Evolutionary conservation across 805 yeast genomes (phyloP), one percentile per base, ranked within the genome.

Genomic region (Lachancea dasiensis): DNA sequence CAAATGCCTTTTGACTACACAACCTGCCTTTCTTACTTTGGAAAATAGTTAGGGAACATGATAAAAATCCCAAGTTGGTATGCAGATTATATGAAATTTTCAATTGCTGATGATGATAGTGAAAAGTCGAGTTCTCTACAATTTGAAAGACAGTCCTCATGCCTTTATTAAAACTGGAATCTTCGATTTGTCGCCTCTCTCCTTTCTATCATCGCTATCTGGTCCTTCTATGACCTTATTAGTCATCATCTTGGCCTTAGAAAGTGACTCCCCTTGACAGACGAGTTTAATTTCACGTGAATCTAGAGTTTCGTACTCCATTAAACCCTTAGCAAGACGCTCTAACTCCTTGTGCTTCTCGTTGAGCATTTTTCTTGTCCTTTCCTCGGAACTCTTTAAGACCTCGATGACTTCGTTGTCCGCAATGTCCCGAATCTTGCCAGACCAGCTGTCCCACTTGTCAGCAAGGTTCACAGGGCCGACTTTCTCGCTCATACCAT

Each of bases 361-460:
- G 15, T 62, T 59, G 46, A 92, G 69, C 59, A 90, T 50, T 36
- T 65, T 60, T 49, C 92, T 73, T 1, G 97, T 81, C 59, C 98
- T 77, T 30, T 72, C 70, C 59, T 89, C 97, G 18, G 95, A 79
- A 5, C 69, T 77, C 39, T 83, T 69, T 46, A 92, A 70, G 44
- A 85, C 65, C 34, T 73, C 75, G 41, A 95, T 71, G 27, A 92
- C 89, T 65, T 92, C 97, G 52, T 82, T 79, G 60, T 92, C 99
- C 10, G 97, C 98, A 62, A 80, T 69, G 56, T 86, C 92, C 47
- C 94, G 72, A 34, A 94, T 73, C 49, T 78, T 77, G 10, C 90
- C 83, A 2, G 96, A 86, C 98, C 98, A 92, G 29, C 83, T 76
- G 49, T 80, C 87, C 97, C 97, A 90, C 54, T 85, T 79, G 53